Conservation (phyloP, 176 grass and related monocot species). For the Saccharum spontaneum region DNA sequence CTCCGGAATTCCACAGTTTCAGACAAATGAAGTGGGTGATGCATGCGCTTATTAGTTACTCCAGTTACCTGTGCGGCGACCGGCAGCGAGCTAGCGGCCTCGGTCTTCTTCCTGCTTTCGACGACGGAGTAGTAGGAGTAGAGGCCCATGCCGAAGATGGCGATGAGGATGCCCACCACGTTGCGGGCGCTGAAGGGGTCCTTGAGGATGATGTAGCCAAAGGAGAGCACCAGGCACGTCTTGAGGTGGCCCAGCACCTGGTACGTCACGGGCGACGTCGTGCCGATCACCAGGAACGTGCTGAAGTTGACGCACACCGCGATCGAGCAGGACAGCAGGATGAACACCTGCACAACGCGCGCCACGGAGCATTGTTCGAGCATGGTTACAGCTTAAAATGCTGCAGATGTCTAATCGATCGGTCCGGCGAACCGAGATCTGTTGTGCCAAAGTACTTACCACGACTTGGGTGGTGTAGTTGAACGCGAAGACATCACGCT, state of each 20-base stretch:
- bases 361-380: not conserved
- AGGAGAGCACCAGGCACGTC: slow-evolving; percentile 88
- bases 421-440: not conserved
- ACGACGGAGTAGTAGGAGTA: slow-evolving; percentile 77
- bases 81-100: slow-evolving; percentile 18
- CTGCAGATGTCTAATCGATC: not conserved
- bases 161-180: slow-evolving; percentile 79
- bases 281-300: slow-evolving; percentile 92
- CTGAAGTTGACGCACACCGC: slow-evolving; percentile 92
- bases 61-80: slow-evolving; percentile 28
- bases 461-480: slow-evolving; percentile 65
- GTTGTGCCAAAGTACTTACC: slow-evolving; percentile 32
- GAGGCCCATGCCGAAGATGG: slow-evolving; percentile 88
- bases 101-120: slow-evolving; percentile 66
- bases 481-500: slow-evolving; percentile 66
- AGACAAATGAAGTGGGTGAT: not conserved
- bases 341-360: slow-evolving; percentile 57
- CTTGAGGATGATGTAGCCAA: slow-evolving; percentile 65
- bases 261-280: slow-evolving; percentile 91
- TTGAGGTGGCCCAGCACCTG: slow-evolving; percentile 97
- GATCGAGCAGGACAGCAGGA: slow-evolving; percentile 73
- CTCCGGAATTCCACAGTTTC: not conserved
- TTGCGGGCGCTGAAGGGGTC: slow-evolving; percentile 81
- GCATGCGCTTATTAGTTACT: not conserved
- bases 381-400: not conserved